These are phyloP conservation scores for Penicillium verrucosum DNA, from an alignment of 2,329 filamentous ascomycete species.

Conservation along the genomic window DNA sequence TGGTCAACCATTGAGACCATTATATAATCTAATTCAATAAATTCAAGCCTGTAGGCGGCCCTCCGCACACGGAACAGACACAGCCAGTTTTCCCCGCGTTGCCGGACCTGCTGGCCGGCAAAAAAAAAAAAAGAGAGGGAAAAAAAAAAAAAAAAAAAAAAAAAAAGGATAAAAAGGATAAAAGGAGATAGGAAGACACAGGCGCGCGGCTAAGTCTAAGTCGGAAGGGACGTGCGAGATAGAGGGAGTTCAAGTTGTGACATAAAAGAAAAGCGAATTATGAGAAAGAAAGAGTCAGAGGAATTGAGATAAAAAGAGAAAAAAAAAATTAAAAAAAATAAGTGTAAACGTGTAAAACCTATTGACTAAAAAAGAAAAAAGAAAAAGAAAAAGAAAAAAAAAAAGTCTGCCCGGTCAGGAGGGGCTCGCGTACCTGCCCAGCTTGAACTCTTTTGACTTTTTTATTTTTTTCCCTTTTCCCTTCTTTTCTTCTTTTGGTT, in stretches of 20 bases:
- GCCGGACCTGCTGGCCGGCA: neutral
- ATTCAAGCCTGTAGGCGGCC: slow-evolving; percentile 7
- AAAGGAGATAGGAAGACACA: slow-evolving; percentile 25
- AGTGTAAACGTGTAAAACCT: slow-evolving; percentile 34
- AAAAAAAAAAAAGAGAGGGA: slow-evolving; percentile 1
- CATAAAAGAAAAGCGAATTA: slow-evolving; percentile 41
- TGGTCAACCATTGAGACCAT: slow-evolving; percentile 48
- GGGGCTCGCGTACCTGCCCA: slow-evolving; percentile 11
- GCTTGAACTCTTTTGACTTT: slow-evolving; percentile 13
- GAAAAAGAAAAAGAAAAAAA: slow-evolving; percentile 28
- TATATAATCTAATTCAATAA: slow-evolving; percentile 1
- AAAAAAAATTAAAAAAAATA: slow-evolving; percentile 31
- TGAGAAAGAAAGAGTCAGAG: slow-evolving; percentile 29
- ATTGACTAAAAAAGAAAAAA: slow-evolving; percentile 42
- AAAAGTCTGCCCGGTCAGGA: slow-evolving; percentile 21
- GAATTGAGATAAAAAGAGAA: slow-evolving; percentile 30
- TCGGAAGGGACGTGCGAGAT: slow-evolving; percentile 40
- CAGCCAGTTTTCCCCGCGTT: slow-evolving; percentile 12
- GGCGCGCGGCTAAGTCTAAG: slow-evolving; percentile 44
- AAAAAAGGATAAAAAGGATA: neutral
- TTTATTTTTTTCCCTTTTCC: slow-evolving; percentile 8
- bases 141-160: slow-evolving; percentile 1
- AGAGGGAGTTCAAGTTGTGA: slow-evolving; percentile 28
- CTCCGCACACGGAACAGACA: slow-evolving; percentile 9
- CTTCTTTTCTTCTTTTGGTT: slow-evolving; percentile 7